Percentiles rank a stretch among this genome's conserved stretches.
Evolutionary conservation across 2,329 filamentous ascomycete species (phyloP).

Genomic region (Penicillium sp.): DNA sequence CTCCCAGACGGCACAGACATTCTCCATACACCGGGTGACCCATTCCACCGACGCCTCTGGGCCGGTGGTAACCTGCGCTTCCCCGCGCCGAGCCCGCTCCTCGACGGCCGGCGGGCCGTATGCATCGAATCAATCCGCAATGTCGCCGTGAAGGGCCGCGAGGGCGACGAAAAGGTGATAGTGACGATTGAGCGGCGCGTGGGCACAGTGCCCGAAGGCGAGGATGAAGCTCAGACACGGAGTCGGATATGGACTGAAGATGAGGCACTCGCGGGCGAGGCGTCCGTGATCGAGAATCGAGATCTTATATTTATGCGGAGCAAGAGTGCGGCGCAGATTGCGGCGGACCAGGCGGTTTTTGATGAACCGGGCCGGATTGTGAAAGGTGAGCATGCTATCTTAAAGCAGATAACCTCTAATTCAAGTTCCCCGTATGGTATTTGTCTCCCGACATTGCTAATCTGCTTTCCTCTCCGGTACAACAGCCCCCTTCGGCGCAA

Average conservation of each 20-base stretch:
- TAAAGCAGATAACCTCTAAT: neutral
- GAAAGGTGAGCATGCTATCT: constrained; percentile 37
- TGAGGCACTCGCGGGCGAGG: constrained; percentile 47
- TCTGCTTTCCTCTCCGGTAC: constrained; percentile 11
- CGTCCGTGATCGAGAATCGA: constrained; percentile 58
- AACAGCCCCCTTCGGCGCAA: constrained; percentile 54
- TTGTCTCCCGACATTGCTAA: constrained; percentile 24
- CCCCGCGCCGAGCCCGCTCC: constrained; percentile 30
- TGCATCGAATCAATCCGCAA: constrained; percentile 53
- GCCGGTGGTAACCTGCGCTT: constrained; percentile 74
- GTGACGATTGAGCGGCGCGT: constrained; percentile 62
- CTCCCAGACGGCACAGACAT: constrained; percentile 83
- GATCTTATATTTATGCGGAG: constrained; percentile 66
- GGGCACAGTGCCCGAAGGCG: constrained; percentile 40
- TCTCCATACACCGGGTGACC: constrained; percentile 71
- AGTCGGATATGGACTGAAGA: constrained; percentile 47
- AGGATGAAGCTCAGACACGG: constrained; percentile 38
- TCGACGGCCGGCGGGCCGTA: constrained; percentile 42
- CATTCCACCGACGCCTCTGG: constrained; percentile 82
- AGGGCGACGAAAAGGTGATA: constrained; percentile 60
- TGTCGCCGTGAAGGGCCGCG: constrained; percentile 53
- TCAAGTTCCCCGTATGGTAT: neutral
- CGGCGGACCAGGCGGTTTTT: constrained; percentile 28
- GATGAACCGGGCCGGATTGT: constrained; percentile 30
- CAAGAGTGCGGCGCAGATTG: constrained; percentile 42